Evolutionary conservation across 805 yeast genomes (phyloP), one percentile per base, ranked within the genome.

Genomic region (Candida hispaniensis): DNA sequence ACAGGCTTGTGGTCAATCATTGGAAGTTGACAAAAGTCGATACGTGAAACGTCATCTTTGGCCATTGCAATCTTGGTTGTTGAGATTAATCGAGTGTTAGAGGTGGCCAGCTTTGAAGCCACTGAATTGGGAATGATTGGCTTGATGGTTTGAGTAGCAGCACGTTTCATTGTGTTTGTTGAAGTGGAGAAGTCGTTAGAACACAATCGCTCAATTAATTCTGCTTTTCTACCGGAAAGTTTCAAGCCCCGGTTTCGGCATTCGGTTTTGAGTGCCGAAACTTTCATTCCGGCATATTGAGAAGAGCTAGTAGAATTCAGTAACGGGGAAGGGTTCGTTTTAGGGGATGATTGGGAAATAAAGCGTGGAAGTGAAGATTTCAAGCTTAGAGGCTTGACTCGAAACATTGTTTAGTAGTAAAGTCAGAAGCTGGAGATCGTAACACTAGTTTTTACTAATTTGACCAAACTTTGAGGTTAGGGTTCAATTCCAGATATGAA

Each of bases 151-250:
- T 16, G 22, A n/a, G 16, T 9, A 16, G 22, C 22, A 19, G 3
- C 38, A 11, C n/a, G 44, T 18, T n/a, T 42, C 18, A 39, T 45
- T 33, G 27, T 41, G n/a, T 38, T 47, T 39, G 21, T 44, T 14
- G n/a, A 42, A 39, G 29, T 51, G 53, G 25, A 28, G 39, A 18
- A 47, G 43, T 10, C 44, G 21, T 32, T 18, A 10, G 36, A 17
- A 9, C 28, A 41, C 11, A 57, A 35, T 8, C 62, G 52, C 38
- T 51, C 62, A 15, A 75, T 61, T 14, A 76, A 55, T 18, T 76
- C 81, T 7, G 65, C 52, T 47, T 76, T 76, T 32, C 63, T 63
- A 9, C 85, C 85, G n/a, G 71, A 56, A 0, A 74, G 66, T 46
- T 67, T 71, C 41, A 76, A 52, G 0, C 80, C 79, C 41, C 76